These are phyloP conservation scores for Moesziomyces sp. DNA, from an alignment of 1,284 basidiomycete genomes.

Conservation along the genomic window DNA sequence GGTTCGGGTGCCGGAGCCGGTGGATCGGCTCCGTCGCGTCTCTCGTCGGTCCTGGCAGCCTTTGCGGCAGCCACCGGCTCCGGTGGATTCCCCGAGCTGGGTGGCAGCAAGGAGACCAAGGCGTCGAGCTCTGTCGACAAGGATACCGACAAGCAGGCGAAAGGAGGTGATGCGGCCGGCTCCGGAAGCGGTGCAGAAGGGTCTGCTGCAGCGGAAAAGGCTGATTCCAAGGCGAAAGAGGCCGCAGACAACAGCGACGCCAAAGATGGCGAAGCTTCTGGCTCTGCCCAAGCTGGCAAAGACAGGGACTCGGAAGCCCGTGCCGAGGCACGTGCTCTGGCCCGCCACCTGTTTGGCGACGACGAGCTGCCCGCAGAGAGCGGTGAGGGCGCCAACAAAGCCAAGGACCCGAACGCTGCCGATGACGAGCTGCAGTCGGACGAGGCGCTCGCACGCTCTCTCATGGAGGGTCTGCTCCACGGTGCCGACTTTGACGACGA, in stretches of 20 bases:
- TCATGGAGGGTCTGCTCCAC: slow-evolving; percentile 55
- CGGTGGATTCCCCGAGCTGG: slow-evolving; percentile 30
- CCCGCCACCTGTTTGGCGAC: slow-evolving; percentile 36
- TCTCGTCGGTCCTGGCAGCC: slow-evolving; percentile 90
- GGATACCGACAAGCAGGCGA: slow-evolving; percentile 42
- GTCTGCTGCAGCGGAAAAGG: not conserved
- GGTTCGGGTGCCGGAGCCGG: slow-evolving; percentile 71
- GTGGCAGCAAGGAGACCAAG: slow-evolving; percentile 18
- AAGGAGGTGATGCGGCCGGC: not conserved
- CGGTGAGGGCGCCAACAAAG: slow-evolving; percentile 22
- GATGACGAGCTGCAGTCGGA: slow-evolving; percentile 33
- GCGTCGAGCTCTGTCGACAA: slow-evolving; percentile 27
- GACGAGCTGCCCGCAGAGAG: slow-evolving; percentile 11
- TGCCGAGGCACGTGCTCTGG: slow-evolving; percentile 35
- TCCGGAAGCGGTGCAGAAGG: too few relatives aligned
- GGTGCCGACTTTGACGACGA: slow-evolving; percentile 55
- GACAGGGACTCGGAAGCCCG: slow-evolving; percentile 18
- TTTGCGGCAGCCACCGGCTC: slow-evolving; percentile 75
- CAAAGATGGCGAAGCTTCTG: slow-evolving; percentile 12
- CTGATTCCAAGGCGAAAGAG: not conserved
- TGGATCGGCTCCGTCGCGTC: slow-evolving; percentile 70
- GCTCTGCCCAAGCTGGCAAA: slow-evolving; percentile 11
- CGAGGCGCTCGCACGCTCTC: slow-evolving; percentile 50
- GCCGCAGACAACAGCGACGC: slow-evolving; percentile 7
- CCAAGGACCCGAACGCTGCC: slow-evolving; percentile 7